phyloP scores from a whole-genome alignment of 805 yeast species.

The Suhomyces canberraensis region DNA sequence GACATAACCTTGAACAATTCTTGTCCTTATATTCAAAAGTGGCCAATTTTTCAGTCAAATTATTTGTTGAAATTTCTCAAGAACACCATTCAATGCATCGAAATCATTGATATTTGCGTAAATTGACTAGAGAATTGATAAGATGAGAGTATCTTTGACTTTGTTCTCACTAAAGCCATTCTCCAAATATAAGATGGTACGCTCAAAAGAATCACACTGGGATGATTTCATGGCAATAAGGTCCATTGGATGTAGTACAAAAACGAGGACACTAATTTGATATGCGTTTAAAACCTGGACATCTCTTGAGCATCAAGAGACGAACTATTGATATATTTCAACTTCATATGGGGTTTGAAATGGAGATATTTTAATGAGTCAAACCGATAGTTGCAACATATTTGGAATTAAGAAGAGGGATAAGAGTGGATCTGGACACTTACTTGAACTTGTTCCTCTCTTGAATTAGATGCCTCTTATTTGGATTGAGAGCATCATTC shows the following conservation, averaged over 20 bases:
- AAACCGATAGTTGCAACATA: conserved; percentile 58
- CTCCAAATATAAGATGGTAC: conserved; percentile 84
- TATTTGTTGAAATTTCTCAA: conserved; percentile 65
- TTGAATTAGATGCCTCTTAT: conserved; percentile 15
- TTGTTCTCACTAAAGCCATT: conserved; percentile 52
- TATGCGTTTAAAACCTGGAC: conserved; percentile 23
- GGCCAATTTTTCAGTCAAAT: conserved; percentile 69
- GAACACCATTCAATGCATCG: conserved; percentile 85
- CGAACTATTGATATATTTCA: conserved; percentile 21
- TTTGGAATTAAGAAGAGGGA: conserved; percentile 71
- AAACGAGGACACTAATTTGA: conserved; percentile 41
- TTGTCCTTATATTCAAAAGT: conserved; percentile 79
- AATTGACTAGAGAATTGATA: conserved; percentile 62
- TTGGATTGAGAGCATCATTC: conserved; percentile 13
- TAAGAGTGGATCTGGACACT: conserved; percentile 66
- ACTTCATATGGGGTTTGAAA: conserved; percentile 48
- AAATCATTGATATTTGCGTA: conserved; percentile 86
- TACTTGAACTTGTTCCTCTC: conserved; percentile 66
- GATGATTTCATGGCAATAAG: conserved; percentile 75
- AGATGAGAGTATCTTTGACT: conserved; percentile 37
- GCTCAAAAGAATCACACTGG: conserved; percentile 79
- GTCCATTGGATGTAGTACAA: conserved; percentile 60
- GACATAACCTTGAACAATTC: conserved; percentile 73
- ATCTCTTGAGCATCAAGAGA: conserved; percentile 16
- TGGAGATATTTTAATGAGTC: conserved; percentile 59